Percentiles rank a stretch among this genome's conserved stretches.
Evolutionary conservation across 805 yeast species (phyloP).

Genomic region (Debaryomyces hansenii): DNA sequence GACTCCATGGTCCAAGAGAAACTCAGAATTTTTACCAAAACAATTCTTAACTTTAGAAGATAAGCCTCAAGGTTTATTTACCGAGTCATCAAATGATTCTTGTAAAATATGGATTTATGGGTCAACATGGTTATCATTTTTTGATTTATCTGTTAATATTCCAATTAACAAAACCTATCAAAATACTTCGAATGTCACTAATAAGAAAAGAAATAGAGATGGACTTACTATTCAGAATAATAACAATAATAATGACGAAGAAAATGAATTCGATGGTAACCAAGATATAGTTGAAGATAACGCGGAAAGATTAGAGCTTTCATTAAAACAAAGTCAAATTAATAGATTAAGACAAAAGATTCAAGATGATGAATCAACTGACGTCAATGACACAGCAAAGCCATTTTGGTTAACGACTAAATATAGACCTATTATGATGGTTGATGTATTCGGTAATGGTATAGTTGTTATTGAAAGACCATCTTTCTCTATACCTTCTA

Average conservation of each 20-base stretch:
- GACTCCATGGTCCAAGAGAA: constrained; percentile 78
- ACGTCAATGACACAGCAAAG: constrained; percentile 19
- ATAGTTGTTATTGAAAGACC: constrained; percentile 80
- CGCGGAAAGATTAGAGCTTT: constrained; percentile 24
- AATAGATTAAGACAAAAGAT: constrained; percentile 39
- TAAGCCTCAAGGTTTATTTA: constrained; percentile 71
- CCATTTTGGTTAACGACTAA: constrained; percentile 77
- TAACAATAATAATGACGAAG: constrained; percentile 21
- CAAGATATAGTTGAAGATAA: constrained; percentile 19
- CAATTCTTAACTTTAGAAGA: constrained; percentile 59
- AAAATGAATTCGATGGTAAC: constrained; percentile 22
- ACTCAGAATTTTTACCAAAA: constrained; percentile 72
- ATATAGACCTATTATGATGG: constrained; percentile 70
- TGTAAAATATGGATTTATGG: constrained; percentile 84
- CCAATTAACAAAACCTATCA: constrained; percentile 41
- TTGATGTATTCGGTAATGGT: constrained; percentile 56
- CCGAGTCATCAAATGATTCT: constrained; percentile 31
- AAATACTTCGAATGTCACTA: constrained; percentile 16
- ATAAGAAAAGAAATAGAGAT: constrained; percentile 45
- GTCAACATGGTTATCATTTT: constrained; percentile 72
- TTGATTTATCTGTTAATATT: constrained; percentile 62
- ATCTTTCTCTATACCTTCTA: constrained; percentile 50
- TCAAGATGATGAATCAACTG: constrained; percentile 37
- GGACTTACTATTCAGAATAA: constrained; percentile 37
- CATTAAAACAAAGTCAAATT: constrained; percentile 30